phyloP scores from a whole-genome alignment of 2,329 filamentous ascomycete species.

The Phaeophleospora eucalypticola region DNA sequence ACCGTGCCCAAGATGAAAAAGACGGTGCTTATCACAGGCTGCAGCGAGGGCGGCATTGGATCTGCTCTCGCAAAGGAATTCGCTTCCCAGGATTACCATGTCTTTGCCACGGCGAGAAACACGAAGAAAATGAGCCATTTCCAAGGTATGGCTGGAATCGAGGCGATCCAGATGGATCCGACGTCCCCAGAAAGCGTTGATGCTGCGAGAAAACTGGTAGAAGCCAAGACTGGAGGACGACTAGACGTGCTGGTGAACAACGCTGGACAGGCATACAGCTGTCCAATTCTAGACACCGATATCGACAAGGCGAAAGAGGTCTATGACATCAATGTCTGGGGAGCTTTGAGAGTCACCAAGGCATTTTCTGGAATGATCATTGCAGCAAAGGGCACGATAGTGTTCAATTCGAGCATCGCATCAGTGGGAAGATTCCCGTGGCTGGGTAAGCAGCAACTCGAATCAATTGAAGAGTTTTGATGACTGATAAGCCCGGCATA shows the following conservation, averaged over 20 bases:
- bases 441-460: too few species aligned
- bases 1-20: conserved; percentile 3
- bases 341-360: conserved; percentile 31
- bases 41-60: conserved; percentile 41
- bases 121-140: conserved; percentile 34
- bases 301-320: neutral
- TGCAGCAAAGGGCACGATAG: conserved; percentile 32
- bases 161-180: conserved; percentile 40
- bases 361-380: conserved; percentile 44
- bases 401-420: conserved; percentile 38
- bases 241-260: conserved; percentile 37
- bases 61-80: conserved; percentile 38
- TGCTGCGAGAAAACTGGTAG: conserved; percentile 21
- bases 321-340: conserved; percentile 50
- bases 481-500: too few species aligned
- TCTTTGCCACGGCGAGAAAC: conserved; percentile 16
- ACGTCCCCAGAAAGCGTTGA: conserved; percentile 37
- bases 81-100: conserved; percentile 30
- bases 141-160: conserved; percentile 2
- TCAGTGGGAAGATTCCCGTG: too few species aligned
- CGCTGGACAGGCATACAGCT: conserved; percentile 3
- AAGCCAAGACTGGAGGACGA: conserved; percentile 30
- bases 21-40: conserved; percentile 29
- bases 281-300: conserved; percentile 3
- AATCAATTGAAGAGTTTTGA: too few species aligned